Percentiles rank a stretch among this genome's conserved stretches.
phyloP scores from a whole-genome alignment of 148 eudicot genomes.

The Gaultheria prostrata region DNA sequence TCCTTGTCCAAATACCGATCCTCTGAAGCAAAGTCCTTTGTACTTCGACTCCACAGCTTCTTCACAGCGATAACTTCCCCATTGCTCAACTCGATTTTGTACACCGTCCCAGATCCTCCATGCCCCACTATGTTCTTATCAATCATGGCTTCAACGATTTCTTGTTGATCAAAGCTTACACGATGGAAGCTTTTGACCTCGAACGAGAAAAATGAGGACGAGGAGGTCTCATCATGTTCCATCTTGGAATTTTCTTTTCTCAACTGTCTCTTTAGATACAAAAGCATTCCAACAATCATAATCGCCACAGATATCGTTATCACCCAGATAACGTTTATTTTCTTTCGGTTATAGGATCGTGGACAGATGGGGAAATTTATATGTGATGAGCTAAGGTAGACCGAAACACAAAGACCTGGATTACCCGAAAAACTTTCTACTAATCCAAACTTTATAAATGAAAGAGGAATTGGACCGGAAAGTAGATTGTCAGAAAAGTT shows the following conservation, averaged over 20 bases:
- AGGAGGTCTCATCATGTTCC: conserved; percentile 54
- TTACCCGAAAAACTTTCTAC: conserved; percentile 76
- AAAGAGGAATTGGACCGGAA: conserved; percentile 68
- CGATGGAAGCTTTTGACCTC: conserved; percentile 83
- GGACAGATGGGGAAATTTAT: conserved; percentile 51
- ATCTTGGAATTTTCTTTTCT: conserved; percentile 37
- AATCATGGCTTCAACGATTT: conserved; percentile 67
- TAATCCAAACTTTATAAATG: conserved; percentile 55
- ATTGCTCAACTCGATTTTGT: conserved; percentile 61
- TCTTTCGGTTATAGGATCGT: conserved; percentile 37
- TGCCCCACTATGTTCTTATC: conserved; percentile 82
- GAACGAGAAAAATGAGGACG: conserved; percentile 63
- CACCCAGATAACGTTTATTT: conserved; percentile 54
- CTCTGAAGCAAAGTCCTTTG: conserved; percentile 49
- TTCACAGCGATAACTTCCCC: conserved; percentile 87
- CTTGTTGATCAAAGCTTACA: conserved; percentile 70
- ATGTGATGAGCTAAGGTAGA: conserved; percentile 41
- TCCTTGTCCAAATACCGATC: conserved; percentile 56
- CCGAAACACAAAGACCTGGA: conserved; percentile 58
- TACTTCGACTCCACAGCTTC: conserved; percentile 71
- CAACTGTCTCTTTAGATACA: conserved; percentile 56
- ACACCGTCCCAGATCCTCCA: conserved; percentile 95
- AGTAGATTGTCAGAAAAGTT: conserved; percentile 74
- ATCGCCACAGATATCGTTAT: conserved; percentile 54
- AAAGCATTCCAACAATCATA: conserved; percentile 41